A percentile compares a stretch with the other conserved stretches of the same genome.
phyloP scores from a whole-genome alignment of 2,329 filamentous ascomycete species.

The Verticillium longisporum region DNA sequence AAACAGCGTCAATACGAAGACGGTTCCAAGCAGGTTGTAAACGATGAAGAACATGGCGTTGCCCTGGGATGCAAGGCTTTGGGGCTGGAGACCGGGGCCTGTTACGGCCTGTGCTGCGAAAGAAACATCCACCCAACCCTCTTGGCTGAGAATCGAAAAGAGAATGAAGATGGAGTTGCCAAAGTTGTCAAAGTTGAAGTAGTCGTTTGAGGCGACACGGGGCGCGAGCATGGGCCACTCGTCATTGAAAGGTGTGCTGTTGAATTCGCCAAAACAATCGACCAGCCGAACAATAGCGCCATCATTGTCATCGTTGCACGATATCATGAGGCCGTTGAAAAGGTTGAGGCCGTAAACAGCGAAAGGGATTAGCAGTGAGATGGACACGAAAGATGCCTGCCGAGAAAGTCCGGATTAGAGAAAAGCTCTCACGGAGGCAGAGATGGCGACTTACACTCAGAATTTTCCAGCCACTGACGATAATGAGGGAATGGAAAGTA shows the following conservation, averaged over 20 bases:
- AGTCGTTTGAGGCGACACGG: slow-evolving; percentile 72
- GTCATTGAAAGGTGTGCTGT: slow-evolving; percentile 63
- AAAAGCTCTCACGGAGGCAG: not conserved
- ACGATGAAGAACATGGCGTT: slow-evolving; percentile 93
- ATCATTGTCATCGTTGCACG: slow-evolving; percentile 67
- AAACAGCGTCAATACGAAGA: slow-evolving; percentile 94
- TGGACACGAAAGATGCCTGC: slow-evolving; percentile 79
- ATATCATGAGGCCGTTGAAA: slow-evolving; percentile 74
- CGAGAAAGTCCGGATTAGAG: not conserved
- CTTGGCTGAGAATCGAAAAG: slow-evolving; percentile 97
- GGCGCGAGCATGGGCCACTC: slow-evolving; percentile 79
- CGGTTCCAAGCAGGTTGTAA: slow-evolving; percentile 92
- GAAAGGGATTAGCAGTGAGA: slow-evolving; percentile 91
- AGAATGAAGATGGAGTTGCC: slow-evolving; percentile 90
- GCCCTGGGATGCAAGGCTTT: slow-evolving; percentile 61
- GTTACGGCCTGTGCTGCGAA: slow-evolving; percentile 78
- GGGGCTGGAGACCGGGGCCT: slow-evolving; percentile 66
- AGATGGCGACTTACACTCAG: slow-evolving; percentile 54
- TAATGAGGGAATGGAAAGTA: slow-evolving; percentile 94
- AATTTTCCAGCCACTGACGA: slow-evolving; percentile 91
- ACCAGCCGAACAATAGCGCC: slow-evolving; percentile 51
- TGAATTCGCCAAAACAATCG: slow-evolving; percentile 81
- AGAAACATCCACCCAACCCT: slow-evolving; percentile 95
- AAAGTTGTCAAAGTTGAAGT: slow-evolving; percentile 91
- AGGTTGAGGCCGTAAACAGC: slow-evolving; percentile 93